A percentile compares a stretch with the other conserved stretches of the same genome.
Conservation (phyloP, 2,329 filamentous ascomycete species). For the Coniochaeta pulveracea region DNA sequence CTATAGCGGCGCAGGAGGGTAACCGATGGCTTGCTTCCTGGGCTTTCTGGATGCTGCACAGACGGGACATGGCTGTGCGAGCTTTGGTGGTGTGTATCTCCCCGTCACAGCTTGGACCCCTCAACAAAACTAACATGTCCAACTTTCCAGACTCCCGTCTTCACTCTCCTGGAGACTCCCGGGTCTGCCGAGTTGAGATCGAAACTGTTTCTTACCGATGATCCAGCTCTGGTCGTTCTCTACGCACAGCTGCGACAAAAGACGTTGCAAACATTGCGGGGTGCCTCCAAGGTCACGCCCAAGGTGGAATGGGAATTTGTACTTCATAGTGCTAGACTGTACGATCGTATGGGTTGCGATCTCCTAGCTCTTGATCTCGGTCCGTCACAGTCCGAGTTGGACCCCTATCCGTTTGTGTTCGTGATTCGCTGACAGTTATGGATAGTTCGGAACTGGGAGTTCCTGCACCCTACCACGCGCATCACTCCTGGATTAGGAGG, state of each 20-base stretch:
- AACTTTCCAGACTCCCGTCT: slow-evolving; percentile 59
- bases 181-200: slow-evolving; percentile 59
- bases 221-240: slow-evolving; percentile 77
- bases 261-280: slow-evolving; percentile 71
- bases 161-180: slow-evolving; percentile 59
- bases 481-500: slow-evolving; percentile 26
- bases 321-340: slow-evolving; percentile 72
- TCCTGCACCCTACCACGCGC: slow-evolving; percentile 39
- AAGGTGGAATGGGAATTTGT: slow-evolving; percentile 82
- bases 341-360: slow-evolving; percentile 89
- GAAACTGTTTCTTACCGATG: slow-evolving; percentile 76
- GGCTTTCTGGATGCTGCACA: slow-evolving; percentile 85
- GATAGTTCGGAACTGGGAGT: slow-evolving; percentile 69
- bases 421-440: slow-evolving; percentile 1
- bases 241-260: slow-evolving; percentile 78
- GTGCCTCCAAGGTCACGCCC: slow-evolving; percentile 71
- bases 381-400: slow-evolving; percentile 35
- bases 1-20: slow-evolving; percentile 65
- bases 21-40: slow-evolving; percentile 93
- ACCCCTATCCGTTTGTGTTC: slow-evolving; percentile 9
- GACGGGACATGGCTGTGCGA: slow-evolving; percentile 73
- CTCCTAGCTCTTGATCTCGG: slow-evolving; percentile 75
- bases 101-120: neutral
- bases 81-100: slow-evolving; percentile 63
- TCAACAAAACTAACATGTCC: slow-evolving; percentile 3